phyloP scores from a whole-genome alignment of 257 asterid genomes.

The Solanum acaule region DNA sequence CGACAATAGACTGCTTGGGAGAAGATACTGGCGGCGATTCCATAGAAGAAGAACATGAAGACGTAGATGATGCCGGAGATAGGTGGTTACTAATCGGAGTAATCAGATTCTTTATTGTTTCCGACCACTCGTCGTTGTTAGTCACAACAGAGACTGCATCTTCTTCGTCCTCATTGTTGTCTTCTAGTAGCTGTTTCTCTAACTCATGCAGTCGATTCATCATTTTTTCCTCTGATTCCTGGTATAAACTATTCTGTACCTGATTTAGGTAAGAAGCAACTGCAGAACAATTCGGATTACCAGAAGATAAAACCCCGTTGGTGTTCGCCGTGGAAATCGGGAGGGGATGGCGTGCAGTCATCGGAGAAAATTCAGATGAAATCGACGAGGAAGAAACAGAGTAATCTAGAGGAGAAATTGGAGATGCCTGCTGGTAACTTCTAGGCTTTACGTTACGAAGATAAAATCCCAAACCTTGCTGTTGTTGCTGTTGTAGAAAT shows the following conservation, averaged over 20 bases:
- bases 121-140: conserved; percentile 72
- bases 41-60: conserved; percentile 59
- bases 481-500: conserved; percentile 14
- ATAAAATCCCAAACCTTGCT: conserved; percentile 31
- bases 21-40: conserved; percentile 47
- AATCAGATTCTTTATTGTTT: conserved; percentile 47
- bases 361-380: conserved; percentile 23
- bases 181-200: conserved; percentile 62
- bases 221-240: conserved; percentile 36
- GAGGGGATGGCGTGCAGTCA: background rate
- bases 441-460: conserved; percentile 65
- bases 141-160: conserved; percentile 46
- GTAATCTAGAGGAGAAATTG: conserved; percentile 43
- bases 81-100: conserved; percentile 11
- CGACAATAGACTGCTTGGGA: conserved; percentile 36
- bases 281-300: conserved; percentile 3
- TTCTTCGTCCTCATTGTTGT: conserved; percentile 32
- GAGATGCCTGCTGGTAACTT: conserved; percentile 39
- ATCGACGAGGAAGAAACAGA: conserved; percentile 21
- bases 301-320: background rate
- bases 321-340: background rate
- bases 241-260: conserved; percentile 13
- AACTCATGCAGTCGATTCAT: conserved; percentile 56
- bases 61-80: conserved; percentile 60
- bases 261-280: conserved; percentile 24